Conservation (phyloP, 2,329 filamentous ascomycete species). For the Colletotrichum destructivum region DNA sequence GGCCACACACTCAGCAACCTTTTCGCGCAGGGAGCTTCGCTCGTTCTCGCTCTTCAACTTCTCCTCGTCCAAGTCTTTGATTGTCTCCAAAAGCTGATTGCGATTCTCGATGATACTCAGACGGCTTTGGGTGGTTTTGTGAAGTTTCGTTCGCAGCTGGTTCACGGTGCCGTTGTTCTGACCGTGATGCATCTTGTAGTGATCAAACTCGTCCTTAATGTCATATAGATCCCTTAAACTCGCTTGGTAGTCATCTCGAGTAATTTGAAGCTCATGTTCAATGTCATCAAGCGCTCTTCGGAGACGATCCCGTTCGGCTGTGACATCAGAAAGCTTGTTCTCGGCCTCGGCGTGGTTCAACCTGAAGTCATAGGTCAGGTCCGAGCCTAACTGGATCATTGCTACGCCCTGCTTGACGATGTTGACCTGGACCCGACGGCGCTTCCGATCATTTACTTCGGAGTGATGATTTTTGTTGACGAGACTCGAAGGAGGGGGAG, state of each 20-base stretch:
- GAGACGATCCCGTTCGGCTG: constrained; percentile 7
- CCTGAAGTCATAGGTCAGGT: constrained; percentile 22
- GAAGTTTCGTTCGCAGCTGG: not conserved
- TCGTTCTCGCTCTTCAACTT: not conserved
- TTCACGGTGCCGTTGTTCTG: not conserved
- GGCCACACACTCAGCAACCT: not conserved
- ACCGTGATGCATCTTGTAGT: not conserved
- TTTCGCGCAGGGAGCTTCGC: not conserved
- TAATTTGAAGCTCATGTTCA: not conserved
- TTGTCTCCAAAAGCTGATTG: not conserved
- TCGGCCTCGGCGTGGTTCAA: constrained; percentile 8
- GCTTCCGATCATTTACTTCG: constrained; percentile 6
- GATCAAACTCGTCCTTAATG: not conserved
- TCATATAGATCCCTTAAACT: not conserved
- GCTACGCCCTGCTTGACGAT: constrained; percentile 19
- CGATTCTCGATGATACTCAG: not conserved
- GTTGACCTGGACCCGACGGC: constrained; percentile 26
- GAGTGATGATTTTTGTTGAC: not conserved
- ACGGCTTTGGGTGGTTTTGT: not conserved
- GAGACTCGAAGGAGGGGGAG: not conserved
- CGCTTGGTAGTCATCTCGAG: not conserved
- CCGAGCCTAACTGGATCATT: constrained; percentile 8
- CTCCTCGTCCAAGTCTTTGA: not conserved
- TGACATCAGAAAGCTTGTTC: constrained; percentile 7
- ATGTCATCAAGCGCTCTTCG: not conserved